A percentile compares a stretch with the other conserved stretches of the same genome.
Evolutionary conservation across 2,329 filamentous ascomycete genomes (phyloP).

Genomic region (Fusarium sp.): DNA sequence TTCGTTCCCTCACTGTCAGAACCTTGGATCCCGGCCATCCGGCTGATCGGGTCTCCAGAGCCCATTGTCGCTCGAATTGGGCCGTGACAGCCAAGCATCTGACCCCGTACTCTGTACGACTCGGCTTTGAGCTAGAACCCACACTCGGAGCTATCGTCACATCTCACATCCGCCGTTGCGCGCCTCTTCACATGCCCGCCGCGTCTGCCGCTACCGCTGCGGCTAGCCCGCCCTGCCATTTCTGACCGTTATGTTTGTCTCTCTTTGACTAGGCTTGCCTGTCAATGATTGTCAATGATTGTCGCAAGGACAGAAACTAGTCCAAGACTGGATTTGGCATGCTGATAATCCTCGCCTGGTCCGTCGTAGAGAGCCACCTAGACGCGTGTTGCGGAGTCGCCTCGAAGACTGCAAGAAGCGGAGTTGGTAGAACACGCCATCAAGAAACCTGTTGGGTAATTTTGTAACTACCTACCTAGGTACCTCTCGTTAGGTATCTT

Average conservation of each 20-base stretch:
- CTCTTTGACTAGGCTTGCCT: conserved; percentile 1
- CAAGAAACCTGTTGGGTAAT: no score
- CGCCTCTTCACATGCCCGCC: conserved; percentile 18
- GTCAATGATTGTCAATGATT: neutral
- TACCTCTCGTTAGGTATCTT: no score
- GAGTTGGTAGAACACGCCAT: no score
- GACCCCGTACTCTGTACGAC: neutral
- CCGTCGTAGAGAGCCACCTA: no score
- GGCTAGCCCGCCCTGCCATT: no score
- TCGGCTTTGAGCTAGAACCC: conserved; percentile 21
- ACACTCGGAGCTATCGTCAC: conserved; percentile 24
- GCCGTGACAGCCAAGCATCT: conserved; percentile 12
- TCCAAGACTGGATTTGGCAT: no score
- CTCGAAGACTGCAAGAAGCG: no score
- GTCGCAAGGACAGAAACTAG: no score
- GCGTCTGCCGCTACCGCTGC: conserved; percentile 4
- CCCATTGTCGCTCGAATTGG: conserved; percentile 14
- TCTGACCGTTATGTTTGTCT: neutral
- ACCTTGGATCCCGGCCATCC: conserved; percentile 20
- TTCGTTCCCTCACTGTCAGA: conserved; percentile 8
- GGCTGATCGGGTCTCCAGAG: conserved; percentile 6
- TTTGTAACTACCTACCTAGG: no score
- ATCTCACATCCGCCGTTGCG: conserved; percentile 27
- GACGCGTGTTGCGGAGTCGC: no score
- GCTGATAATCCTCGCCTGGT: no score